Conservation (phyloP, 208 protist species). For the Phytomonas sp. region DNA sequence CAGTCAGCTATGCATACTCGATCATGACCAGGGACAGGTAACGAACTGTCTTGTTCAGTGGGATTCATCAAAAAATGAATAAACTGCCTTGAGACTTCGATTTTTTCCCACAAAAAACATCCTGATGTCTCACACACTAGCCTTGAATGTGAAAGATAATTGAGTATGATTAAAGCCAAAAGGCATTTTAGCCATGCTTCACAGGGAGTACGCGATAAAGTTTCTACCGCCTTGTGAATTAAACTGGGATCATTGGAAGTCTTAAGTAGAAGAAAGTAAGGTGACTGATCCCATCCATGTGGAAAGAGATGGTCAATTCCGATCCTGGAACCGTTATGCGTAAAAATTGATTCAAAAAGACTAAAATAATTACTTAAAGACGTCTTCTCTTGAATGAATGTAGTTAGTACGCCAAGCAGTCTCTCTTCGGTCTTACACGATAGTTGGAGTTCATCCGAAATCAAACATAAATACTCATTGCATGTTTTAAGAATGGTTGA, state of each 20-base stretch:
- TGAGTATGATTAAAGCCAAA: neutral
- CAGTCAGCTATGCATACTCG: neutral
- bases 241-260: neutral
- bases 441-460: neutral
- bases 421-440: neutral
- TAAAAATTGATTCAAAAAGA: neutral
- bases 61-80: constrained; percentile 1
- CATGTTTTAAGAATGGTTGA: neutral
- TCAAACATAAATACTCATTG: neutral
- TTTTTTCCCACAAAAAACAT: neutral
- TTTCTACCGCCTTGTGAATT: neutral
- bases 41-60: neutral
- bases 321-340: neutral
- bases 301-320: neutral
- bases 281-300: neutral
- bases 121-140: neutral
- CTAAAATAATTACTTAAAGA: neutral
- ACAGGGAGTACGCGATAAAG: neutral
- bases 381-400: neutral
- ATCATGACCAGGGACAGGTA: neutral
- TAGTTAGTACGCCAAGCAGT: neutral
- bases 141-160: neutral
- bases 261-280: neutral
- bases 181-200: neutral
- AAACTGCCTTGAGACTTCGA: neutral